Conservation (phyloP, 352 stramenopile genomes). For the Globisporangium mamillatum region DNA sequence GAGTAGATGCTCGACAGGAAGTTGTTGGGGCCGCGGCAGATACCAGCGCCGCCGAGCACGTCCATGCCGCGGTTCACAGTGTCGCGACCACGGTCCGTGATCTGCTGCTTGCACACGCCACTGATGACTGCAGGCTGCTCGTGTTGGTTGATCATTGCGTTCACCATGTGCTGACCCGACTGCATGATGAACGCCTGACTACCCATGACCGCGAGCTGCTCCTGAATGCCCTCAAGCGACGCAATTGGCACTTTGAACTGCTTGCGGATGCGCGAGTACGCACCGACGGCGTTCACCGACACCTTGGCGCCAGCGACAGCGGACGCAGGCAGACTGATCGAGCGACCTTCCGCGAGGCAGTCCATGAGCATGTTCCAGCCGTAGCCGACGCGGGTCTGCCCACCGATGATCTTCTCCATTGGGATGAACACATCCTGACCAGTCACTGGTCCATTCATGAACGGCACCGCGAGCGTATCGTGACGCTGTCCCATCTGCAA, state of each 20-base stretch:
- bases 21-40: constrained; percentile 97
- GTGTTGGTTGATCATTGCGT: constrained; percentile 99
- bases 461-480: constrained; percentile 94
- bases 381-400: constrained; percentile 94
- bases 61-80: constrained; percentile 98
- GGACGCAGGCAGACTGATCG: constrained; percentile 95
- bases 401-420: constrained; percentile 97
- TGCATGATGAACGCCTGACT: constrained; percentile 94
- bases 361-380: constrained; percentile 99
- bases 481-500: constrained; percentile 95
- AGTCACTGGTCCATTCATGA: constrained; percentile 98
- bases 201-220: constrained; percentile 93
- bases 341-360: constrained; percentile 96
- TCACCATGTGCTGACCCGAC: constrained; percentile 96
- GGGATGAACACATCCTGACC: constrained; percentile 98
- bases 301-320: constrained; percentile 90
- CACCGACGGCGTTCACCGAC: constrained; percentile 92
- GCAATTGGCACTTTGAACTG: constrained; percentile 99
- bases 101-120: constrained; percentile 99
- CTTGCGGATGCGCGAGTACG: constrained; percentile 96
- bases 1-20: constrained; percentile 96
- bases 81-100: constrained; percentile 93
- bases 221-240: constrained; percentile 97
- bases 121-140: constrained; percentile 98
- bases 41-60: constrained; percentile 94